These are phyloP conservation scores for Geosmithia morbida DNA, from an alignment of 2,329 filamentous ascomycete species.

Conservation along the genomic window DNA sequence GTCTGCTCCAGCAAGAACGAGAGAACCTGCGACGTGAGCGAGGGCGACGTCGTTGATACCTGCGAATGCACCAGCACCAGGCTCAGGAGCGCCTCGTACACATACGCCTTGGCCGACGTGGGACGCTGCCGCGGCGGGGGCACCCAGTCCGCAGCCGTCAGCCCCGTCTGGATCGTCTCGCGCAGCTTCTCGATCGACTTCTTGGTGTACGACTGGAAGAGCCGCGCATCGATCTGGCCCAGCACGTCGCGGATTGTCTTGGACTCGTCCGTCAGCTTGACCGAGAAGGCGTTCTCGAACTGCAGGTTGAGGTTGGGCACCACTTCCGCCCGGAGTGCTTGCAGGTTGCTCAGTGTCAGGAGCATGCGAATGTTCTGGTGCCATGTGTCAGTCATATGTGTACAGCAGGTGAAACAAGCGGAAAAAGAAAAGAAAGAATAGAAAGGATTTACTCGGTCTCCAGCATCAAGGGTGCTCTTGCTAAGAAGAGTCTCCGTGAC, in stretches of 20 bases:
- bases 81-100: slow-evolving; percentile 73
- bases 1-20: slow-evolving; percentile 76
- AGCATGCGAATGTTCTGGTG: slow-evolving; percentile 82
- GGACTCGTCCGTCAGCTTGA: slow-evolving; percentile 86
- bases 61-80: slow-evolving; percentile 89
- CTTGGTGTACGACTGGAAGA: slow-evolving; percentile 86
- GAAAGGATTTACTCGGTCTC: slow-evolving; percentile 37
- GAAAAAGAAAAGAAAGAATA: too few relatives aligned
- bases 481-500: slow-evolving; percentile 21
- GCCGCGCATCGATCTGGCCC: slow-evolving; percentile 73
- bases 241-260: slow-evolving; percentile 87
- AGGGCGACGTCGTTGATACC: slow-evolving; percentile 63
- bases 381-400: slow-evolving; percentile 9
- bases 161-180: slow-evolving; percentile 56
- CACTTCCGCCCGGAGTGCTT: slow-evolving; percentile 64
- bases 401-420: not conserved
- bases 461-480: slow-evolving; percentile 35
- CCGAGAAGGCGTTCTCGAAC: slow-evolving; percentile 87
- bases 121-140: slow-evolving; percentile 44
- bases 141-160: slow-evolving; percentile 58
- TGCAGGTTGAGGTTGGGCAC: slow-evolving; percentile 81
- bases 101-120: slow-evolving; percentile 67
- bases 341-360: slow-evolving; percentile 83
- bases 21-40: slow-evolving; percentile 67
- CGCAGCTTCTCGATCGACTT: slow-evolving; percentile 57